Conservation (phyloP, 179 eudicot species). For the Silene vulgaris region DNA sequence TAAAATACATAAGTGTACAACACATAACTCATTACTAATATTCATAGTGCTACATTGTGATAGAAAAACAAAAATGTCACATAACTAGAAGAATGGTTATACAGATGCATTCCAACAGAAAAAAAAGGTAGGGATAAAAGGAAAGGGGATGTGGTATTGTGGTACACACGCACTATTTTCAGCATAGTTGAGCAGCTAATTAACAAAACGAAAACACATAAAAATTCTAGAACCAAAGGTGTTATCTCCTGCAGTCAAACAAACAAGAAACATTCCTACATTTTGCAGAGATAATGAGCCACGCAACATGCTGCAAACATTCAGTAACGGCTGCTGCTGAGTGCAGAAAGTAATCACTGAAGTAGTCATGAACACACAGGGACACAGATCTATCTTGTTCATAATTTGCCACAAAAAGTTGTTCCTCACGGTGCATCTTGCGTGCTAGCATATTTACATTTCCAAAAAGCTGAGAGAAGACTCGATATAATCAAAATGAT, state of each 20-base stretch:
- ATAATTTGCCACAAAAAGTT: background rate
- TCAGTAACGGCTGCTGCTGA: background rate
- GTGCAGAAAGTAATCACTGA: background rate
- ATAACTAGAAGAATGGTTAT: background rate
- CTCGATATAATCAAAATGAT: background rate
- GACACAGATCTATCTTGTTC: conserved; percentile 2
- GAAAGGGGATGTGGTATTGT: background rate
- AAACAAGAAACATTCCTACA: too few relatives aligned
- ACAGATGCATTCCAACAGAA: background rate
- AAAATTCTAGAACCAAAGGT: background rate
- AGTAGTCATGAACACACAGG: background rate
- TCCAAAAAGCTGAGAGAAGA: background rate
- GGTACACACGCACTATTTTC: background rate
- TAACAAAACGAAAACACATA: background rate
- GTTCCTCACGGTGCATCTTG: background rate
- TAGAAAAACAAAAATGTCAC: background rate
- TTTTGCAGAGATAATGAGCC: background rate
- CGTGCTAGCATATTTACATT: background rate
- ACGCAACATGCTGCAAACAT: background rate
- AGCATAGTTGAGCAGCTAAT: background rate
- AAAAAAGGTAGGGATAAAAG: background rate
- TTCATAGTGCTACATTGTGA: background rate
- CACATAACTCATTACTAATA: background rate
- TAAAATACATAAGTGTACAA: background rate
- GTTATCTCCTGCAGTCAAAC: background rate